These are phyloP conservation scores for Diospyros lotus DNA, from an alignment of 148 eudicot genomes.

Conservation along the genomic window DNA sequence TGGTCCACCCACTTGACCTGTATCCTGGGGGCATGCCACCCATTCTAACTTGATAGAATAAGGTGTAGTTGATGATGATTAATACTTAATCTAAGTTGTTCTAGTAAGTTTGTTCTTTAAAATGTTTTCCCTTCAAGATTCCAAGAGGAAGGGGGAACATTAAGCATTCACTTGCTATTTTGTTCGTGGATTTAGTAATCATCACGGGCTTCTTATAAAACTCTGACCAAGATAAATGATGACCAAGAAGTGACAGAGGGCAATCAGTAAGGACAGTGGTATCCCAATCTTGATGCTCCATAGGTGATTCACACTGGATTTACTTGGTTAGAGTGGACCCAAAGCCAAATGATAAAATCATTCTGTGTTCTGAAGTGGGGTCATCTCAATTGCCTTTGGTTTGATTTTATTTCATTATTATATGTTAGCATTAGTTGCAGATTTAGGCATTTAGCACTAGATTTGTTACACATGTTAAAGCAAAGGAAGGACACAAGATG, in stretches of 20 bases:
- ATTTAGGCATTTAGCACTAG: constrained; percentile 21
- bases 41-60: not conserved
- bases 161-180: not conserved
- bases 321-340: constrained; percentile 28
- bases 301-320: constrained; percentile 36
- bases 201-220: too few species aligned
- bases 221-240: constrained; percentile 2
- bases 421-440: constrained; percentile 24
- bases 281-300: constrained; percentile 25
- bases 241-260: constrained; percentile 20
- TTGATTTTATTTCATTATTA: constrained; percentile 26
- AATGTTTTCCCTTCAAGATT: not conserved
- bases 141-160: not conserved
- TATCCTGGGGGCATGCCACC: too few species aligned
- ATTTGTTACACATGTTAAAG: constrained; percentile 15
- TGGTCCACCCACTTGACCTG: too few species aligned
- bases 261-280: constrained; percentile 10
- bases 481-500: not conserved
- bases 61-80: too few species aligned
- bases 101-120: not conserved
- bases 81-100: not conserved
- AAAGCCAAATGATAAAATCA: constrained; percentile 21
- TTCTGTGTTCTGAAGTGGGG: constrained; percentile 29
- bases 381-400: constrained; percentile 37
- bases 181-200: not conserved